phyloP scores from a whole-genome alignment of 1,284 basidiomycete genomes.

The Xanthoconium separans region DNA sequence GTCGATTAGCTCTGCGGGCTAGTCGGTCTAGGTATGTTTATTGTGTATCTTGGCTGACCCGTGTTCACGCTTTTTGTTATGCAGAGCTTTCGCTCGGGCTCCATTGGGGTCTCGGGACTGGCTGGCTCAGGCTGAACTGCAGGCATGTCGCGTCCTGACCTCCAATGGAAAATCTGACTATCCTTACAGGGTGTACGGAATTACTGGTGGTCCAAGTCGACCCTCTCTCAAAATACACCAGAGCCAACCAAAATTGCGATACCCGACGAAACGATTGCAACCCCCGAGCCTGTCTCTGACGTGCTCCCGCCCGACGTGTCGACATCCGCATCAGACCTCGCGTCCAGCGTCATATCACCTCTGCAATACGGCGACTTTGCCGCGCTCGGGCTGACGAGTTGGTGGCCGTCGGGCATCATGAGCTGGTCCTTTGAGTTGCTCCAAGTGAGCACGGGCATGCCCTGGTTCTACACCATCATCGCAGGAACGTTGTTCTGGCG shows the following conservation, averaged over 20 bases:
- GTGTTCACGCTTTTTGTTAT: slow-evolving; percentile 12
- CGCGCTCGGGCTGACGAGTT: slow-evolving; percentile 68
- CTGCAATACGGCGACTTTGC: slow-evolving; percentile 80
- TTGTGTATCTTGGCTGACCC: not conserved
- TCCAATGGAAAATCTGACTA: not conserved
- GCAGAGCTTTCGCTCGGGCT: slow-evolving; percentile 10
- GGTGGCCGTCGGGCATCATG: slow-evolving; percentile 56
- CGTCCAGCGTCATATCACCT: slow-evolving; percentile 38
- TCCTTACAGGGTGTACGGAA: slow-evolving; percentile 19
- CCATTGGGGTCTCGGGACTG: slow-evolving; percentile 11
- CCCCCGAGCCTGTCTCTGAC: slow-evolving; percentile 1
- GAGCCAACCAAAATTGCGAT: slow-evolving; percentile 4
- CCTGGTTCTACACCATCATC: slow-evolving; percentile 87
- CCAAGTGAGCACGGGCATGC: slow-evolving; percentile 72
- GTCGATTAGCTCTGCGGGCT: slow-evolving; percentile 27
- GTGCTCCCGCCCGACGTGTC: slow-evolving; percentile 11
- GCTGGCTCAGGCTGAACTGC: slow-evolving; percentile 12
- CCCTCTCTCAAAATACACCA: not conserved
- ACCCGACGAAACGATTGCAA: not conserved
- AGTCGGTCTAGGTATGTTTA: slow-evolving; percentile 22
- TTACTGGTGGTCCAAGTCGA: slow-evolving; percentile 35
- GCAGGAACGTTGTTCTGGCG: slow-evolving; percentile 72
- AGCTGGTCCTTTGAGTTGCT: slow-evolving; percentile 73
- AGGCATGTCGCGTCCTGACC: slow-evolving; percentile 19
- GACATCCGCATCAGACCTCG: slow-evolving; percentile 14